Base-by-base conservation (phyloP, 2,329 filamentous ascomycete genomes). In the Aspergillus piperis region DNA sequence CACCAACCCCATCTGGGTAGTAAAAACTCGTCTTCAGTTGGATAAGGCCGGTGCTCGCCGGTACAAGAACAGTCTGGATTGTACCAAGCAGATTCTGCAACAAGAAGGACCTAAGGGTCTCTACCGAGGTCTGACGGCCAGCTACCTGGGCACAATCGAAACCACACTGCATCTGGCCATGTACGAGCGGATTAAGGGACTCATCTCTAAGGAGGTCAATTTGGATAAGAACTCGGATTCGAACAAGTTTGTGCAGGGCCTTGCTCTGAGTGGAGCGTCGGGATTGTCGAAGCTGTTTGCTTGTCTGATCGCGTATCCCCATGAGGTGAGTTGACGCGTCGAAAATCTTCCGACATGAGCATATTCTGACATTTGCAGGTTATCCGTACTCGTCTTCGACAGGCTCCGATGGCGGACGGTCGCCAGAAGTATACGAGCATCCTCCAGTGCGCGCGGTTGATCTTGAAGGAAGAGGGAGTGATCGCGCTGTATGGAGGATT, bases 61-160 rank as follows among this genome's bases (percentile, higher is more conserved):
- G 79, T 80, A 67, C 75, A 79, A 58, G 54, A 73, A 74, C 92
- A 48, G 94, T 92, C 59, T 96, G 90, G 3, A 92, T 88, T 54
- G 71, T 27, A 57, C 70, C 30, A 85, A 82, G 51, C 87, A 92
- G 15, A 96, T 97, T 62, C 90, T 91, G 86, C 83, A 81, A 55
- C 87, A 96, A 69, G 94, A 97, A 76, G 93, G 94, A 2, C 73
- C 96, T 44, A 84, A 87, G 54, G 94, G 94, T 60, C 85, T 97
- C 82, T 97, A 97, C 74, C 86, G 92, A 74, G 94, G 94, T 8
- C 81, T 97, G 54, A 92, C 92, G 0, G 94, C 94, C 17, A 96
- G 74, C 54, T 76, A 75, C 57, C 61, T 77, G 5, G 74, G 75
- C 7, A 70, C 70, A 0, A 69, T 73, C 17, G 75, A 77, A 63